These are phyloP conservation scores for Malania oleifera DNA, from an alignment of 164 flowering plant genomes.

Conservation along the genomic window DNA sequence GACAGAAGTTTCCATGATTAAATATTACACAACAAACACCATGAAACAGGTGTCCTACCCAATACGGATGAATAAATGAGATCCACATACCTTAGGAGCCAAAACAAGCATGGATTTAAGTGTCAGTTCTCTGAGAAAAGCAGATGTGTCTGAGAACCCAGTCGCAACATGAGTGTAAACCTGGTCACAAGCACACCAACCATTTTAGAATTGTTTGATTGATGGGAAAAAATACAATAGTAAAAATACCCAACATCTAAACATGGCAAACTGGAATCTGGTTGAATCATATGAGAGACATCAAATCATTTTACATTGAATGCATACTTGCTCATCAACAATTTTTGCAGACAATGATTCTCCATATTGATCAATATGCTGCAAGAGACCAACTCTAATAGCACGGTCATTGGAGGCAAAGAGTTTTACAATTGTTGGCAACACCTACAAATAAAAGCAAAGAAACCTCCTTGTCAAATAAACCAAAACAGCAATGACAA, in stretches of 20 bases:
- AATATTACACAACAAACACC: neutral
- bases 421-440: constrained; percentile 90
- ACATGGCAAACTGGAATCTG: neutral
- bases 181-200: constrained; percentile 35
- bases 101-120: constrained; percentile 94
- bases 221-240: neutral
- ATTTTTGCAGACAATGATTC: constrained; percentile 82
- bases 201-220: constrained; percentile 15
- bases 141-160: constrained; percentile 91
- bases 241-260: constrained; percentile 1
- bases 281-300: neutral
- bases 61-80: neutral
- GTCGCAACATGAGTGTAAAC: constrained; percentile 92
- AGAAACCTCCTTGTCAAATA: neutral
- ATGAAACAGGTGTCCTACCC: neutral
- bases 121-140: constrained; percentile 90
- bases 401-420: constrained; percentile 89
- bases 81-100: constrained; percentile 82
- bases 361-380: constrained; percentile 94
- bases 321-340: constrained; percentile 94
- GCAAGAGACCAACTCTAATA: constrained; percentile 81
- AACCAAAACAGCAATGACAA: neutral
- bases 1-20: neutral
- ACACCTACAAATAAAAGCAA: constrained; percentile 41
- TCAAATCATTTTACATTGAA: constrained; percentile 6